These are phyloP conservation scores for Penicillium arizonense DNA, from an alignment of 495 filamentous ascomycete genomes.

Conservation along the genomic window DNA sequence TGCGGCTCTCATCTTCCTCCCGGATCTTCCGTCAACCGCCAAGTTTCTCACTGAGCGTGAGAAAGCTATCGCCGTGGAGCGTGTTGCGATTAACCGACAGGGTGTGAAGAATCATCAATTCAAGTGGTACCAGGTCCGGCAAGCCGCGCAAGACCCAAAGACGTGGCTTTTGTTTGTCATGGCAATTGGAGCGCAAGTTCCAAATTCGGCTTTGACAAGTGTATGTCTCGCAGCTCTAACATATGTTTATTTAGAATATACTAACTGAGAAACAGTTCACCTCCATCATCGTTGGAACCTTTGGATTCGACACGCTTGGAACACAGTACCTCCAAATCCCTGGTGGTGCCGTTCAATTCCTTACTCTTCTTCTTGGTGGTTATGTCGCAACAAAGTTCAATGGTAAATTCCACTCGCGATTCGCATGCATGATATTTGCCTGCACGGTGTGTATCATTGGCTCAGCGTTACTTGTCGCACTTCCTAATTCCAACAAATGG, in stretches of 20 bases:
- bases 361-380: constrained; percentile 34
- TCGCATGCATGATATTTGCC: constrained; percentile 33
- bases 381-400: constrained; percentile 41
- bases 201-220: constrained; percentile 40
- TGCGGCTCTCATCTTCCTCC: constrained; percentile 37
- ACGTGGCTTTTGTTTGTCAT: constrained; percentile 46
- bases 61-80: constrained; percentile 40
- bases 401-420: constrained; percentile 29
- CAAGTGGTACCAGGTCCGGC: constrained; percentile 48
- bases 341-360: constrained; percentile 41
- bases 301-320: constrained; percentile 55
- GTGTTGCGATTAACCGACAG: constrained; percentile 41
- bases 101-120: constrained; percentile 49
- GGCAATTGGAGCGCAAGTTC: constrained; percentile 33
- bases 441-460: constrained; percentile 58
- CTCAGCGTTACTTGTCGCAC: constrained; percentile 50
- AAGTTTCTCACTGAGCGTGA: constrained; percentile 43
- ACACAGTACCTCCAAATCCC: constrained; percentile 55
- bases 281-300: constrained; percentile 48
- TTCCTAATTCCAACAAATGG: constrained; percentile 51
- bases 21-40: constrained; percentile 44
- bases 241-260: background rate
- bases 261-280: constrained; percentile 26
- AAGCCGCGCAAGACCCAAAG: constrained; percentile 46
- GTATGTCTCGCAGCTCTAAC: constrained; percentile 20